Evolutionary conservation across 345 rosid species (phyloP), one percentile per base, ranked within the genome.

Genomic region (Arabidopsis suecica): DNA sequence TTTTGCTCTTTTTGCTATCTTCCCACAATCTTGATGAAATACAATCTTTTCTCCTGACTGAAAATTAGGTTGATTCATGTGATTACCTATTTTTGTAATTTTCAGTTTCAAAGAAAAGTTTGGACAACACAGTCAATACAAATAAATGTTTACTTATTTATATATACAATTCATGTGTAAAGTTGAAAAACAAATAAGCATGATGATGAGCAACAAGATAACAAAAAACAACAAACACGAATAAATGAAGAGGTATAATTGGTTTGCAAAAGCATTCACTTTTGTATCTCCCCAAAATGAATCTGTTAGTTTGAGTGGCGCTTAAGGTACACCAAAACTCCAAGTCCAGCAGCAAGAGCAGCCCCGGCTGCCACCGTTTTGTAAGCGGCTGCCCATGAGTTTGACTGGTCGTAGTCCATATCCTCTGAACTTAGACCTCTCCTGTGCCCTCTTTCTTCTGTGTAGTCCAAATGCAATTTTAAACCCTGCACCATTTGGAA

Each of bases 381-480:
- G 81, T 86, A 92, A n/a, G 98, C 98, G 4, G 96, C 68, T 72
- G 91, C 89, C 98, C 99, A 89, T 13, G 98, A 91, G 78, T 84
- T 90, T 25, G 84, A 45, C 22, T 84, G 85, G 13, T 78, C 87
- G 13, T 86, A 89, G 25, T 83, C 91, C 78, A 88, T 30, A 67
- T 79, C 78, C 61, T 81, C 89, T 36, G 85, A 86, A 37, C 68
- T 65, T 41, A 83, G 58, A 36, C 80, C 83, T 37, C 73, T 60
- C 62, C 72, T 72, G 18, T 74, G 75, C 49, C 71, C 56, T 34
- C 61, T 65, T 45, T 49, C 68, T 69, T 87, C 82, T 9, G 86
- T 79, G 74, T 86, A 84, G 60, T 96, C 97, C 74, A 96, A 79
- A 81, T 93, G 96, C 84, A 96, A 71, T 80, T 90, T 89, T 81